Evolutionary conservation across 768 basidiomycete species (phyloP).

Genomic region (Russula lepida): DNA sequence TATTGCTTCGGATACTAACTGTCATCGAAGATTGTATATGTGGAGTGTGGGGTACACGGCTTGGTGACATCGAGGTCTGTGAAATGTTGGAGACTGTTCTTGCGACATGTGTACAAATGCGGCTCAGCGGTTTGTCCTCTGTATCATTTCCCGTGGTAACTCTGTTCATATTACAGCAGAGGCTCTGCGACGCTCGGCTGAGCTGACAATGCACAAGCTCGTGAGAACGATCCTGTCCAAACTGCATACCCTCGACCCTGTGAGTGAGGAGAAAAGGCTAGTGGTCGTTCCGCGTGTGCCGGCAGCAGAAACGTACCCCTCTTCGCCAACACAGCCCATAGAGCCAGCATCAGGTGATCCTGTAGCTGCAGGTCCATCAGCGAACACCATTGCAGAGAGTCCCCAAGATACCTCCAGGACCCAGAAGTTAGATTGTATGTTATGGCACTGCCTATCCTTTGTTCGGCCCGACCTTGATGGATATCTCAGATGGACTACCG

Average conservation of each 20-base stretch:
- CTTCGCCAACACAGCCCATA: background rate
- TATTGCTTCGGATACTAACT: constrained; percentile 82
- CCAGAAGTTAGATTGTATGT: constrained; percentile 11
- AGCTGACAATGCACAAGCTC: constrained; percentile 81
- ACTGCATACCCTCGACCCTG: constrained; percentile 58
- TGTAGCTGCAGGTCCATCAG: background rate
- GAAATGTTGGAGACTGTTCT: constrained; percentile 98
- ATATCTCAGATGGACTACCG: constrained; percentile 65
- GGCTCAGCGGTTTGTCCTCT: constrained; percentile 74
- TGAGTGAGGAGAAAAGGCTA: constrained; percentile 60
- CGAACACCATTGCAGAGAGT: background rate
- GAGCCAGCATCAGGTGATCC: background rate
- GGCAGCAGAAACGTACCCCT: background rate
- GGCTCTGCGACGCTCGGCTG: constrained; percentile 78
- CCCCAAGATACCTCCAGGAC: background rate
- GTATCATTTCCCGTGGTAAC: background rate
- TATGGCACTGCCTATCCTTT: background rate
- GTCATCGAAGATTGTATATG: constrained; percentile 82
- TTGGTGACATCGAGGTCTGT: constrained; percentile 92
- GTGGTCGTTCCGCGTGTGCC: constrained; percentile 38
- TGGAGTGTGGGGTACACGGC: constrained; percentile 52
- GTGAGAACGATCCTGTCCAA: constrained; percentile 75
- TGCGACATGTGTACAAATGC: constrained; percentile 94
- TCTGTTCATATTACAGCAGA: constrained; percentile 39
- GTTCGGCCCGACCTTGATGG: background rate